These are phyloP conservation scores for Trichoderma sp. DNA, from an alignment of 2,329 filamentous ascomycete species.

Conservation along the genomic window DNA sequence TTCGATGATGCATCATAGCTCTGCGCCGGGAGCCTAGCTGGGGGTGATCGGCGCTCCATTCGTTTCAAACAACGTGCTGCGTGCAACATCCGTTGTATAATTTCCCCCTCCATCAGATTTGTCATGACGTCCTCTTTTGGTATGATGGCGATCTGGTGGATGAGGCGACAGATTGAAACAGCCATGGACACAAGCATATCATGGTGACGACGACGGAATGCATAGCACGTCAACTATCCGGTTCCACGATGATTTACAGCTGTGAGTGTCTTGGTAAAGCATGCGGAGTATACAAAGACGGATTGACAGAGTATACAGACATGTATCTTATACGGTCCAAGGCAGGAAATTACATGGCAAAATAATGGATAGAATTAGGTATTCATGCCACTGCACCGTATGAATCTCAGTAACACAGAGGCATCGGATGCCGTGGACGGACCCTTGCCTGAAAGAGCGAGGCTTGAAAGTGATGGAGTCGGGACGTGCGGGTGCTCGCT, in stretches of 20 bases:
- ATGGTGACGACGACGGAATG: not conserved
- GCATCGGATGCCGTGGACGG: not conserved
- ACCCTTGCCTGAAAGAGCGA: not conserved
- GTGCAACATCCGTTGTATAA: not conserved
- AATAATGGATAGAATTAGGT: not conserved
- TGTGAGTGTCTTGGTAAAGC: not conserved
- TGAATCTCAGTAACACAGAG: not conserved
- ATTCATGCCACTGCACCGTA: not conserved
- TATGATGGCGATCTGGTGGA: not conserved
- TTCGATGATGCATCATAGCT: constrained; percentile 2
- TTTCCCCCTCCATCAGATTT: not conserved
- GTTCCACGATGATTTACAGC: not conserved
- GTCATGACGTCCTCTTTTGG: constrained; percentile 16
- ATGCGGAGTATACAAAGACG: not conserved
- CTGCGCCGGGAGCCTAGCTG: not conserved
- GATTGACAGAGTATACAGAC: not conserved
- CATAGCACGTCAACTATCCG: not conserved
- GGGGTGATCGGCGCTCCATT: not conserved
- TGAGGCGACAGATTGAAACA: not conserved
- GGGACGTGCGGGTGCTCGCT: not conserved
- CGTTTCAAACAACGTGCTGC: not conserved
- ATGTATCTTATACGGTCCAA: not conserved
- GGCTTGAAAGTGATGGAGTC: not conserved
- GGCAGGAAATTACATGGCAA: not conserved
- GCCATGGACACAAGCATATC: not conserved